Evolutionary conservation across 2,329 filamentous ascomycete species (phyloP), one percentile per base, ranked within the genome.

Genomic region (Ustulina deusta): DNA sequence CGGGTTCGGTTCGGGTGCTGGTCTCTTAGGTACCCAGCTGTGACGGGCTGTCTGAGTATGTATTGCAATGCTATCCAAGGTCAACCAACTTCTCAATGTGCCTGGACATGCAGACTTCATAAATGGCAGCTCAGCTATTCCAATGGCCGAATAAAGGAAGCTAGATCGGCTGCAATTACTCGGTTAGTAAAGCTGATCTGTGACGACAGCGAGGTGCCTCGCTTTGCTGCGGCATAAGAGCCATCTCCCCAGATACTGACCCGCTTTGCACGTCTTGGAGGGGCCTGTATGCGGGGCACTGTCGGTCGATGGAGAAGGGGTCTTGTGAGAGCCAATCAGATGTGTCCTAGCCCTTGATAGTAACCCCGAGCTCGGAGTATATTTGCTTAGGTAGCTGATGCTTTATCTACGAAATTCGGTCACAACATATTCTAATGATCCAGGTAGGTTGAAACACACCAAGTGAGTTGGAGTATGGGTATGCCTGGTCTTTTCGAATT

Each of bases 221-320:
- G 71, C 71, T 73, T 73, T 72, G 63, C 66, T 63, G 46, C 71
- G 71, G 71, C 71, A 69, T 62, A 73, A 71, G 54, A 34, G 42
- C 36, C 36, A n/a, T n/a, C 44, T 7, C 59, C 54, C 52, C 32
- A 32, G 55, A 55, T 27, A 11, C 40, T 17, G 59, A 61, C 27
- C 57, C 51, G 52, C 58, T 58, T 52, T 44, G 40, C 44, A 60
- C 49, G 58, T 36, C 15, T 22, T 44, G 49, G 54, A 56, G 58
- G 58, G 56, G 68, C 20, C 40, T 36, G 25, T 34, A 6, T 59
- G 68, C 56, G 68, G 68, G 68, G 65, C 38, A 44, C 29, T 32
- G 44, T 56, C 38, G 27, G 42, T 42, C 44, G 7, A 65, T 44
- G 32, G 32, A 55, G 40, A 27, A 46, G 6, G 44, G 34, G 66